Evolutionary conservation across 2,329 filamentous ascomycete genomes (phyloP).

Genomic region (Elsinoe fawcettii): DNA sequence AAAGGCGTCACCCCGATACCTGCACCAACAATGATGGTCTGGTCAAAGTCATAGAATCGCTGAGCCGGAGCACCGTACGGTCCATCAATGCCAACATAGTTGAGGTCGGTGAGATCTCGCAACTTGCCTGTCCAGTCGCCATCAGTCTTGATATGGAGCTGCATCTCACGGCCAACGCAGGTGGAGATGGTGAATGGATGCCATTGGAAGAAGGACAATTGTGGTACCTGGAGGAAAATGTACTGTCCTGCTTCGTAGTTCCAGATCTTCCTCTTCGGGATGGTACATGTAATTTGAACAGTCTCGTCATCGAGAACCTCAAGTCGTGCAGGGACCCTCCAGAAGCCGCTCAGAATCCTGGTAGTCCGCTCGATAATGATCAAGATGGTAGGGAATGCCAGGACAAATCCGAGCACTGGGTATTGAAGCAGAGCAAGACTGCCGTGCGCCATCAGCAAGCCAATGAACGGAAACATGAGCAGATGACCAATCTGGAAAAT

Average conservation of each 20-base stretch:
- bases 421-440: conserved; percentile 44
- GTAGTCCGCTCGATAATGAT: conserved; percentile 43
- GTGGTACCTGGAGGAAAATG: conserved; percentile 49
- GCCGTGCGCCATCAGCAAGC: conserved; percentile 49
- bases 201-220: conserved; percentile 50
- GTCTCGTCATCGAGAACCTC: conserved; percentile 48
- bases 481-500: conserved; percentile 51
- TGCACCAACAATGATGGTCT: conserved; percentile 48
- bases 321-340: conserved; percentile 41
- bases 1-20: conserved; percentile 54
- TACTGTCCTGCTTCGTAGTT: conserved; percentile 52
- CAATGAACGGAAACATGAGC: conserved; percentile 53
- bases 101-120: conserved; percentile 31
- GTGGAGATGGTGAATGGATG: conserved; percentile 53
- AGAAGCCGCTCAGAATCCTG: conserved; percentile 43
- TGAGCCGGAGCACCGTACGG: conserved; percentile 53
- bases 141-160: conserved; percentile 52
- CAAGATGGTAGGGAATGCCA: conserved; percentile 47
- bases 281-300: conserved; percentile 42
- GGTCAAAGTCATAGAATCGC: conserved; percentile 51
- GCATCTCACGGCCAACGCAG: conserved; percentile 45
- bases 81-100: conserved; percentile 47
- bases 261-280: conserved; percentile 45
- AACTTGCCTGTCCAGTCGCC: conserved; percentile 49
- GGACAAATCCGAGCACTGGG: conserved; percentile 51